phyloP scores from a whole-genome alignment of 1,284 basidiomycete genomes.

The Mycena sp. region DNA sequence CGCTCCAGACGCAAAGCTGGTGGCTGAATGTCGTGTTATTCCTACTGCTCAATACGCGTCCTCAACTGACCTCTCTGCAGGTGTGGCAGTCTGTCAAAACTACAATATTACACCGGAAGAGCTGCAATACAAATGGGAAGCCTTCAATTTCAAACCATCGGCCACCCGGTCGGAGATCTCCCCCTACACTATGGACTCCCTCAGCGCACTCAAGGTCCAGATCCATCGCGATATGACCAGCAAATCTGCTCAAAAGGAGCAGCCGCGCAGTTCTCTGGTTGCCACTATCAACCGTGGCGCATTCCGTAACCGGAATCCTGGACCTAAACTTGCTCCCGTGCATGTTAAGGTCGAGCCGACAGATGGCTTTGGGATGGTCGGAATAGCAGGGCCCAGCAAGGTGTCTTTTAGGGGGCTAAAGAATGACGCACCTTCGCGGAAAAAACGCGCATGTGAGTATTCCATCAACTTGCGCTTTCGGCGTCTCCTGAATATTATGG shows the following conservation, averaged over 20 bases:
- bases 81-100: slow-evolving; percentile 70
- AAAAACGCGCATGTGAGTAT: slow-evolving; percentile 64
- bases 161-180: slow-evolving; percentile 50
- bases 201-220: slow-evolving; percentile 60
- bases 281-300: slow-evolving; percentile 24
- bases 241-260: slow-evolving; percentile 50
- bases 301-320: slow-evolving; percentile 45
- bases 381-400: slow-evolving; percentile 49
- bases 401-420: slow-evolving; percentile 55
- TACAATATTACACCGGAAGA: slow-evolving; percentile 65
- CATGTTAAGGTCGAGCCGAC: slow-evolving; percentile 49
- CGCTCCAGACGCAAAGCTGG: no score
- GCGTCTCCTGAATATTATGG: background rate
- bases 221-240: slow-evolving; percentile 62
- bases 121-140: slow-evolving; percentile 81
- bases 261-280: slow-evolving; percentile 35
- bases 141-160: slow-evolving; percentile 52
- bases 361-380: slow-evolving; percentile 32
- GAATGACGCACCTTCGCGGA: slow-evolving; percentile 51
- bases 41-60: slow-evolving; percentile 31
- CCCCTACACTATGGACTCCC: slow-evolving; percentile 58
- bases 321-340: slow-evolving; percentile 29
- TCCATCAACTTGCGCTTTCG: slow-evolving; percentile 3
- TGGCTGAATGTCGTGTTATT: no score
- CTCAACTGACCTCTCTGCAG: slow-evolving; percentile 46